Evolutionary conservation across 2,329 filamentous ascomycete genomes (phyloP), one percentile per base, ranked within the genome.

Genomic region (Pseudogymnoascus sp.): DNA sequence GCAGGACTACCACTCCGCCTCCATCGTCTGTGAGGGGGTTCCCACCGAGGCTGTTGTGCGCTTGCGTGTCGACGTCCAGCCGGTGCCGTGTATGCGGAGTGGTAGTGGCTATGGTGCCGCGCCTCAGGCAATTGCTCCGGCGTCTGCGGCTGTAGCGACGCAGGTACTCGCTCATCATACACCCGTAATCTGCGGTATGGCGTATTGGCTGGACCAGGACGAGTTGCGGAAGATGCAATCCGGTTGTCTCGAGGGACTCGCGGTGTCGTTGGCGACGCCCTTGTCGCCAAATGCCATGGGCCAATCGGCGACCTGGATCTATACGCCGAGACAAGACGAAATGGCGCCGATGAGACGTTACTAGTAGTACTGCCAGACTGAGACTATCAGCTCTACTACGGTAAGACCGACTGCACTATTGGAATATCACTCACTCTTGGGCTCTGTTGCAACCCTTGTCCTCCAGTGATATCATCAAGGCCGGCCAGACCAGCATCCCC

Each of bases 41-140:
- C 14, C 37, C 37, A 28, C 22, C 46, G 38, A 5, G 26, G 35
- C 14, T 56, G 50, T 8, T 43, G 62, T 10, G 62, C 60, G 56
- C 46, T 16, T 40, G 53, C 28, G 53, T 67, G 68, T 56, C 64
- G 40, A 31, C 66, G 65, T 59, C 68, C 64, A 16, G 70, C 67
- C 12, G 80, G 79, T 10, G 76, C 78, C 11, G 80, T 82, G 67
- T 78, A 79, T 12, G 77, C 72, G 10, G 76, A 77, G 12, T 73
- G 70, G 35, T 78, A 71, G 33, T 76, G 76, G 62, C 79, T 79
- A 60, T 72, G 76, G 65, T 81, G 80, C 10, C 78, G 77, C 59
- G 78, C 74, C 69, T 81, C 80, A 1, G 80, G 79, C n/a, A 82
- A 68, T 62, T 81, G 76, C 50, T 74, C 73, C 22, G 81, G 80